These are phyloP conservation scores for Apiospora aurea DNA, from an alignment of 2,329 filamentous ascomycete genomes.

Conservation along the genomic window DNA sequence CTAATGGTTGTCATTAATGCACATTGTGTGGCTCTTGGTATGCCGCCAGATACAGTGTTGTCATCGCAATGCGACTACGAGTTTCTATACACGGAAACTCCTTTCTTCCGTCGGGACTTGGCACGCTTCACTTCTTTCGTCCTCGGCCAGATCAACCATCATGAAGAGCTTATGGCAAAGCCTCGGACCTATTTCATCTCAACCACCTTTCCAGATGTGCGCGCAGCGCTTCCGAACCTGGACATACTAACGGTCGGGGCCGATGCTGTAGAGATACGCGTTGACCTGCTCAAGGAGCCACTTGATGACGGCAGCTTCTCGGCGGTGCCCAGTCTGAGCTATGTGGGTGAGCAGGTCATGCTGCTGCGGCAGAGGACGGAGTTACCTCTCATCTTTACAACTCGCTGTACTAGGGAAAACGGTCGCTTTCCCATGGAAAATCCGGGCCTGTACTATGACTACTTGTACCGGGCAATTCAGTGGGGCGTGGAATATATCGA, in stretches of 20 bases:
- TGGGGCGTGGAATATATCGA: slow-evolving; percentile 93
- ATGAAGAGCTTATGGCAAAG: slow-evolving; percentile 80
- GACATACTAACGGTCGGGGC: slow-evolving; percentile 88
- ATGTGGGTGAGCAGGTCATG: slow-evolving; percentile 89
- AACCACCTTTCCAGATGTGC: slow-evolving; percentile 87
- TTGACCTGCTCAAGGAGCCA: slow-evolving; percentile 81
- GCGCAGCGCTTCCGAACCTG: slow-evolving; percentile 81
- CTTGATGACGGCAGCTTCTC: slow-evolving; percentile 67
- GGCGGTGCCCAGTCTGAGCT: slow-evolving; percentile 77
- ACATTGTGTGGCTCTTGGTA: slow-evolving; percentile 75
- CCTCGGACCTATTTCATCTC: slow-evolving; percentile 84
- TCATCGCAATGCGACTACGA: slow-evolving; percentile 82
- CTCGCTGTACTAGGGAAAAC: slow-evolving; percentile 81
- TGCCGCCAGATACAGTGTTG: slow-evolving; percentile 70
- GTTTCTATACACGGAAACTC: slow-evolving; percentile 78
- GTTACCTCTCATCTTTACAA: slow-evolving; percentile 90
- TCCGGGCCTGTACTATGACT: slow-evolving; percentile 76
- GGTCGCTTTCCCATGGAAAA: slow-evolving; percentile 86
- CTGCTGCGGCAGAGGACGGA: slow-evolving; percentile 82
- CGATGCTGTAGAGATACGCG: slow-evolving; percentile 84
- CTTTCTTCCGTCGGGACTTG: slow-evolving; percentile 77
- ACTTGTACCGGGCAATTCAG: slow-evolving; percentile 83
- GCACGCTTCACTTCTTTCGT: slow-evolving; percentile 82
- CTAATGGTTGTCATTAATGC: slow-evolving; percentile 76
- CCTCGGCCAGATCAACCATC: slow-evolving; percentile 79